Percentiles rank a stretch among this genome's conserved stretches.
Conservation (phyloP, 768 basidiomycete species). For the Phaeotremella skinneri region DNA sequence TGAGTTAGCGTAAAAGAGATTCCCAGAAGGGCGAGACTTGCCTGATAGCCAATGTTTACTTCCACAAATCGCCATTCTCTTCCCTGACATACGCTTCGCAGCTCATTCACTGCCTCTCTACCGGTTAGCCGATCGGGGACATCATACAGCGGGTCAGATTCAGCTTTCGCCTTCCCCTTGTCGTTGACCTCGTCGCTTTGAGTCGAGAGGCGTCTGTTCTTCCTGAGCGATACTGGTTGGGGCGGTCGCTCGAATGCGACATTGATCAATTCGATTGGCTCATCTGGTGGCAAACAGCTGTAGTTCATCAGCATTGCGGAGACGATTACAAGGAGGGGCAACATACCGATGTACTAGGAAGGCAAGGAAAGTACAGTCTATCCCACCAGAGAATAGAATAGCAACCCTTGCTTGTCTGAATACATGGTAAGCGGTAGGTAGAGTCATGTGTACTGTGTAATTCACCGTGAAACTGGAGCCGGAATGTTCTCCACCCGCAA, state of each 20-base stretch:
- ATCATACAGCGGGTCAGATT: conserved; percentile 56
- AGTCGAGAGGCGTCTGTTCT: conserved; percentile 21
- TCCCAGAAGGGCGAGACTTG: conserved; percentile 44
- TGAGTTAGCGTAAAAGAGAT: not conserved
- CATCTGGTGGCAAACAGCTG: conserved; percentile 69
- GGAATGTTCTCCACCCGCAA: conserved; percentile 71
- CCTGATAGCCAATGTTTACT: conserved; percentile 77
- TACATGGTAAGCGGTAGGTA: conserved; percentile 52
- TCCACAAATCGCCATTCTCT: conserved; percentile 91
- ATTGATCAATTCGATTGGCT: conserved; percentile 88
- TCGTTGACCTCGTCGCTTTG: conserved; percentile 52
- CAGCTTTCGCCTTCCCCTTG: conserved; percentile 44
- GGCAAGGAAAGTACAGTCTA: conserved; percentile 83
- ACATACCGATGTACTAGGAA: conserved; percentile 72
- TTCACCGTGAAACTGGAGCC: conserved; percentile 45
- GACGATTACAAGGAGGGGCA: not conserved
- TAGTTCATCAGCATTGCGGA: not conserved
- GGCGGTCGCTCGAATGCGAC: conserved; percentile 92
- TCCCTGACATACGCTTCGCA: conserved; percentile 70
- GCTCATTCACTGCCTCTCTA: conserved; percentile 70
- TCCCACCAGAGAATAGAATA: conserved; percentile 91
- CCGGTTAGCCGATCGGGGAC: conserved; percentile 90
- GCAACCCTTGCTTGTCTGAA: conserved; percentile 60
- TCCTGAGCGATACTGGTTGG: conserved; percentile 43
- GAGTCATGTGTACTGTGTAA: conserved; percentile 22